Base-by-base conservation (phyloP, 1,284 basidiomycete genomes). In the Veloboletus limbatus region DNA sequence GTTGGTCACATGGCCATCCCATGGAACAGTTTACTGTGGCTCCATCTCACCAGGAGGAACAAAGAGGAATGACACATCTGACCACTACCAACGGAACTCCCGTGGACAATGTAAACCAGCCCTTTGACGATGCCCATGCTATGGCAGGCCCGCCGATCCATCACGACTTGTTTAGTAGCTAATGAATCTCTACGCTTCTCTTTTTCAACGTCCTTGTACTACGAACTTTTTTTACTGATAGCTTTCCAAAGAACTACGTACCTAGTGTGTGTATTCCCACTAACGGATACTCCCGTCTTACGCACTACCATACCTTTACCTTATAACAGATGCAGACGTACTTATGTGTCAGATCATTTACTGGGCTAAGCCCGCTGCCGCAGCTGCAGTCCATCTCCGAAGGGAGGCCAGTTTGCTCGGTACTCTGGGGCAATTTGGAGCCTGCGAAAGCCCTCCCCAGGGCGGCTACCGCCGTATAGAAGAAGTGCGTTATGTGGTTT, bases 91-190 rank as follows among this genome's bases (percentile, higher is more conserved):
- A 13, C 10, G n/a, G 8, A 7, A 21, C 27, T 32, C 13, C 18
- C 4, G 20, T 18, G 21, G 20, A 31, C 8, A 26, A 8, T 11
- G 20, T 5, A 7, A 21, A 22, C 31, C 46, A 32, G 3, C 21
- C 8, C 1, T 7, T 6, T 11, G 21, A 45, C 9, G 36, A 45
- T 35, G 41, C 40, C 32, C 31, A 30, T 35, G 18, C 22, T 14
- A 20, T 13, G 6, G 20, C 26, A 17, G 37, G 17, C 6, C 37
- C 31, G 32, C 36, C 43, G 2, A 32, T 6, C 3, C 43, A 43
- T 13, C 34, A 43, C 17, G 32, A 44, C 17, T 21, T 22, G 17
- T 14, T 40, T 21, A 33, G 32, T 33, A 42, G 31, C 20, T 62
- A 21, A 59, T 43, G 30, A 39, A 34, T 40, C 0, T 26, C n/a